A percentile compares a stretch with the other conserved stretches of the same genome.
phyloP scores from a whole-genome alignment of 352 stramenopile species.

The Pythium angustatum region DNA sequence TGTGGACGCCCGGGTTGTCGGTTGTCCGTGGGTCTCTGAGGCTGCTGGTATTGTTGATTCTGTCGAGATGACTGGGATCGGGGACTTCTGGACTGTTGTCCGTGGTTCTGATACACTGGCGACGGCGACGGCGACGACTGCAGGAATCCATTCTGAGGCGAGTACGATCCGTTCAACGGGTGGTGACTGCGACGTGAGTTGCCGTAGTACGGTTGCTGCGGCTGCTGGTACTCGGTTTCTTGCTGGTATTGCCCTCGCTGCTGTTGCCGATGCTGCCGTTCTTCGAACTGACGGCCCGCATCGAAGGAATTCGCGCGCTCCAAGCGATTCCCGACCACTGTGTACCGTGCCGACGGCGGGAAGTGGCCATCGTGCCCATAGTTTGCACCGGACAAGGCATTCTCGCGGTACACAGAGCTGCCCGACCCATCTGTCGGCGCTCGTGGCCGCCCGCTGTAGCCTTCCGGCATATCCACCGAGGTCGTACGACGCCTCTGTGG shows the following conservation, averaged over 20 bases:
- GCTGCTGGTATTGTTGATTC: slow-evolving; percentile 3
- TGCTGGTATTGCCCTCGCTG: slow-evolving; percentile 24
- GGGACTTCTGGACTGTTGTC: slow-evolving; percentile 30
- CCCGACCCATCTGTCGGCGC: slow-evolving; percentile 13
- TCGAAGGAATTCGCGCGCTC: slow-evolving; percentile 28
- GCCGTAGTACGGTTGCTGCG: slow-evolving; percentile 6
- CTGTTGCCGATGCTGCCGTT: slow-evolving; percentile 23
- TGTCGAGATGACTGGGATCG: slow-evolving; percentile 13
- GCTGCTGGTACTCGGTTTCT: slow-evolving; percentile 9
- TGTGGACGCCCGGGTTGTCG: neutral
- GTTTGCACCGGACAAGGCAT: neutral
- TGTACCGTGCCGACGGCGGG: slow-evolving; percentile 27
- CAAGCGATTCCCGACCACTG: slow-evolving; percentile 24
- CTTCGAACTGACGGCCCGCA: slow-evolving; percentile 20
- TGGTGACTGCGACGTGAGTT: slow-evolving; percentile 26
- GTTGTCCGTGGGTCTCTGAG: neutral
- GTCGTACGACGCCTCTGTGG: neutral
- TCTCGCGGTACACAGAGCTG: slow-evolving; percentile 3
- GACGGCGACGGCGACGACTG: slow-evolving; percentile 20
- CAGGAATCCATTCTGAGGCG: slow-evolving; percentile 25
- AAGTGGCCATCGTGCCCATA: slow-evolving; percentile 13
- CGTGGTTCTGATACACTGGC: slow-evolving; percentile 31
- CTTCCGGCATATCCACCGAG: neutral
- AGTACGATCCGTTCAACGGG: slow-evolving; percentile 32
- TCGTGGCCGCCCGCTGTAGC: neutral